Evolutionary conservation across 805 yeast species (phyloP).

Genomic region (Barnettozyma siamensis): DNA sequence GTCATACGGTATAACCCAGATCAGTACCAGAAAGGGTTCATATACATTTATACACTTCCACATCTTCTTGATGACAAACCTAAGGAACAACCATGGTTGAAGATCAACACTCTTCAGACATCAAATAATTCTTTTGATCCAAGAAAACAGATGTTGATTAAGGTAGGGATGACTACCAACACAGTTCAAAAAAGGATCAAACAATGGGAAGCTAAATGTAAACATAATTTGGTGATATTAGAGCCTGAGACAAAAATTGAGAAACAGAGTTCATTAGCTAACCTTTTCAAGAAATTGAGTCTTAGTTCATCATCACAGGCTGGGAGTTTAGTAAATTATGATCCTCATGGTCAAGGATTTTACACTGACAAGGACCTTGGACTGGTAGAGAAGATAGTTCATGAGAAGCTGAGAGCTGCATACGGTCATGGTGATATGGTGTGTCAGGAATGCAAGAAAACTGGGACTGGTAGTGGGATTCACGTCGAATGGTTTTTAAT

Average conservation of each 20-base stretch:
- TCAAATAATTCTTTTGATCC: conserved; percentile 18
- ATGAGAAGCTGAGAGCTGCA: conserved; percentile 8
- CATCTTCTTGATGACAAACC: conserved; percentile 17
- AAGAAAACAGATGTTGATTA: conserved; percentile 16
- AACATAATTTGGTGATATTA: conserved; percentile 13
- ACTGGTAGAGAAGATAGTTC: conserved; percentile 18
- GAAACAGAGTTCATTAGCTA: background rate
- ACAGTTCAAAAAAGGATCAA: conserved; percentile 13
- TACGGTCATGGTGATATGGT: conserved; percentile 22
- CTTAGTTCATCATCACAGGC: background rate
- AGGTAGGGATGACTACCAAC: conserved; percentile 23
- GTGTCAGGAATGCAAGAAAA: conserved; percentile 20
- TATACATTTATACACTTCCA: conserved; percentile 21
- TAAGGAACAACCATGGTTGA: conserved; percentile 19
- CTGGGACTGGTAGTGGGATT: conserved; percentile 8
- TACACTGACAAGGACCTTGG: conserved; percentile 8
- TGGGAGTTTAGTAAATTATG: conserved; percentile 5
- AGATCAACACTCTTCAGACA: conserved; percentile 3
- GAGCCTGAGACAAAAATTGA: conserved; percentile 9
- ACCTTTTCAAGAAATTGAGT: conserved; percentile 7
- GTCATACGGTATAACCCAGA: background rate
- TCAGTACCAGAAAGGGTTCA: conserved; percentile 15
- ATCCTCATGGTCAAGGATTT: conserved; percentile 13
- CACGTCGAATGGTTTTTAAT: conserved; percentile 26
- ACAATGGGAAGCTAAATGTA: conserved; percentile 25